Conservation (phyloP, 306 rosid species). For the Vachellia pachyceras region DNA sequence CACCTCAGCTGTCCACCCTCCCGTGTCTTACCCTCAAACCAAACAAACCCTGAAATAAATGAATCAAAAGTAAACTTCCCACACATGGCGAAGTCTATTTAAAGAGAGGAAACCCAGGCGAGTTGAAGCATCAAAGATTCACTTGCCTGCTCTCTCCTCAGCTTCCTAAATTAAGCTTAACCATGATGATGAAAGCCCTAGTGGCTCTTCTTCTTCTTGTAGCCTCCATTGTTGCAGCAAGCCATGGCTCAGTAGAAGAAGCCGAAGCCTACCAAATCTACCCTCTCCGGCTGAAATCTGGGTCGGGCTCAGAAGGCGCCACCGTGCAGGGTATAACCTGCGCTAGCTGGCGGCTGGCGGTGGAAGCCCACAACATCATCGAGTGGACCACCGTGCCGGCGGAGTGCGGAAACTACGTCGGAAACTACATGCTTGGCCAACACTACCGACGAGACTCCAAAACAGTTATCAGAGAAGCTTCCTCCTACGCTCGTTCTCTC, state of each 20-base stretch:
- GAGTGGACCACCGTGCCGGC: constrained; percentile 47
- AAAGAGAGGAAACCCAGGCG: not conserved
- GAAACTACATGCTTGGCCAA: constrained; percentile 51
- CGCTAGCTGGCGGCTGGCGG: constrained; percentile 67
- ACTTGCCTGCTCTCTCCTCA: not conserved
- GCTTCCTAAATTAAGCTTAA: not conserved
- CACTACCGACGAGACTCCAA: constrained; percentile 58
- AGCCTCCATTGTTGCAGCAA: not conserved
- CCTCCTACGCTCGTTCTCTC: constrained; percentile 28
- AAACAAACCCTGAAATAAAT: no score
- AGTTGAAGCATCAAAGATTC: not conserved
- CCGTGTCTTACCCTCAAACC: no score
- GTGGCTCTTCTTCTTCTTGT: not conserved
- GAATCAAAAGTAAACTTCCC: not conserved
- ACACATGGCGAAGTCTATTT: not conserved
- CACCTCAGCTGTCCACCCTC: no score
- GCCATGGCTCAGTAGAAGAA: not conserved
- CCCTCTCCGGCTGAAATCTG: constrained; percentile 47
- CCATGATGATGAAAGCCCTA: not conserved
- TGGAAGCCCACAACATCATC: constrained; percentile 57
- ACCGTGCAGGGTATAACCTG: constrained; percentile 39
- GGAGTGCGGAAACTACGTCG: constrained; percentile 52
- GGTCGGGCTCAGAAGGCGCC: constrained; percentile 1
- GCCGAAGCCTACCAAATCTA: constrained; percentile 32
- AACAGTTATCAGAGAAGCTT: constrained; percentile 41